A percentile compares a stretch with the other conserved stretches of the same genome.
These are phyloP conservation scores for Musa schizocarpa DNA, from an alignment of 176 grass and related monocot genomes.

Conservation along the genomic window DNA sequence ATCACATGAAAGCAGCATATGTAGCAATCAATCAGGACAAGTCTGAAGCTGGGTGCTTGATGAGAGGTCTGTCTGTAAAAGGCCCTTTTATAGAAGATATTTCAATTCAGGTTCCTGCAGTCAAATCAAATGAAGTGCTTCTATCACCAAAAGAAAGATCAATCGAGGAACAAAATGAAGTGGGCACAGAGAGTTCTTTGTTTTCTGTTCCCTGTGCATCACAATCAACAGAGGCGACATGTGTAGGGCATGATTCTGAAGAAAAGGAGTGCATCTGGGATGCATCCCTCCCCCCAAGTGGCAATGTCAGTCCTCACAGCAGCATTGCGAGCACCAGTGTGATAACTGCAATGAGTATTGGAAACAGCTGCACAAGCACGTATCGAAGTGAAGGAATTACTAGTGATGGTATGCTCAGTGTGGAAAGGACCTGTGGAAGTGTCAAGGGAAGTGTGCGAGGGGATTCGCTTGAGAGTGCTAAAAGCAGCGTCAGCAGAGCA, in stretches of 20 bases:
- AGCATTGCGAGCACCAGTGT: slow-evolving; percentile 77
- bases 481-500: slow-evolving; percentile 30
- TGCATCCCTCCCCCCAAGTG: no score
- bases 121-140: slow-evolving; percentile 41
- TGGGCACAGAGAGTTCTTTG: slow-evolving; percentile 25
- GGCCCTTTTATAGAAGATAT: slow-evolving; percentile 64
- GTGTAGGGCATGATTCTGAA: slow-evolving; percentile 29
- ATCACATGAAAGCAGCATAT: slow-evolving; percentile 84
- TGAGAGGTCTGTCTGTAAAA: slow-evolving; percentile 51
- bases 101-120: slow-evolving; percentile 33
- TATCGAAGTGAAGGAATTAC: slow-evolving; percentile 35
- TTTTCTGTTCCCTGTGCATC: slow-evolving; percentile 23
- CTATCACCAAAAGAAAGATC: slow-evolving; percentile 23
- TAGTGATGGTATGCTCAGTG: neutral
- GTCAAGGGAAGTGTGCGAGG: slow-evolving; percentile 10
- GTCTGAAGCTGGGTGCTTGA: slow-evolving; percentile 30
- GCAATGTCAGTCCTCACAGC: neutral
- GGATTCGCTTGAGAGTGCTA: slow-evolving; percentile 30
- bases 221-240: slow-evolving; percentile 24
- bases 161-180: slow-evolving; percentile 38
- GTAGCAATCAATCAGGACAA: slow-evolving; percentile 72
- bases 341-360: slow-evolving; percentile 36
- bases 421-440: neutral
- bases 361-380: slow-evolving; percentile 32
- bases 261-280: no score